phyloP scores from a whole-genome alignment of 1,139 yeast species.

The Yamadazyma sp. region DNA sequence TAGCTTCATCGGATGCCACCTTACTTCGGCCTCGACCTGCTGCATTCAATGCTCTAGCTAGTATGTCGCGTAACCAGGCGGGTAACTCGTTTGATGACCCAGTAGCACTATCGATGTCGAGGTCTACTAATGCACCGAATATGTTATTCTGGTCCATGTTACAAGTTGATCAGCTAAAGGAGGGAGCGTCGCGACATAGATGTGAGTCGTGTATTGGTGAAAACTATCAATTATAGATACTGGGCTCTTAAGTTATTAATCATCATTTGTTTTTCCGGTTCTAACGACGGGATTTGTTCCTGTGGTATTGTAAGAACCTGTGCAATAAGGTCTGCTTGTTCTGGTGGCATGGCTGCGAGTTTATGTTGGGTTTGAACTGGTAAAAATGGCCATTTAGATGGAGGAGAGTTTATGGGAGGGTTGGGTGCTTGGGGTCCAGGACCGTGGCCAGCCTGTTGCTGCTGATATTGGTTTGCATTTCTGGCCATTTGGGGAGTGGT shows the following conservation, averaged over 20 bases:
- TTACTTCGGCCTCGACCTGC: slow-evolving; percentile 27
- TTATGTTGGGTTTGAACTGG: slow-evolving; percentile 51
- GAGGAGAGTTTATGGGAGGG: slow-evolving; percentile 15
- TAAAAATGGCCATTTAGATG: slow-evolving; percentile 49
- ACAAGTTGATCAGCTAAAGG: not conserved
- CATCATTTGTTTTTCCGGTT: slow-evolving; percentile 60
- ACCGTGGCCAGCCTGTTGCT: slow-evolving; percentile 13
- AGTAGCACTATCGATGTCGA: slow-evolving; percentile 27
- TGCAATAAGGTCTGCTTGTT: slow-evolving; percentile 63
- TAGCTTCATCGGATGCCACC: slow-evolving; percentile 44
- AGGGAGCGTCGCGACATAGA: not conserved
- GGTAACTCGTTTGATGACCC: slow-evolving; percentile 25
- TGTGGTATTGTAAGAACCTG: slow-evolving; percentile 61
- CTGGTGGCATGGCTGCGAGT: slow-evolving; percentile 46
- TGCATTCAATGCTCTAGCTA: slow-evolving; percentile 35
- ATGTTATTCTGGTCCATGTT: slow-evolving; percentile 13
- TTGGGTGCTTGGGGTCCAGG: slow-evolving; percentile 1
- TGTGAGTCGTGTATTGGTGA: not conserved
- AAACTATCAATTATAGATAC: slow-evolving; percentile 37
- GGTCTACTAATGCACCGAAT: slow-evolving; percentile 21
- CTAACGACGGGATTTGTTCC: slow-evolving; percentile 55
- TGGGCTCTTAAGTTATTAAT: slow-evolving; percentile 59
- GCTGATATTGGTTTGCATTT: slow-evolving; percentile 16
- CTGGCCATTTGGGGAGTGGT: slow-evolving; percentile 23
- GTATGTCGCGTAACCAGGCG: slow-evolving; percentile 39